Conservation (phyloP, 352 stramenopile species). For the Pythium rishiriense region DNA sequence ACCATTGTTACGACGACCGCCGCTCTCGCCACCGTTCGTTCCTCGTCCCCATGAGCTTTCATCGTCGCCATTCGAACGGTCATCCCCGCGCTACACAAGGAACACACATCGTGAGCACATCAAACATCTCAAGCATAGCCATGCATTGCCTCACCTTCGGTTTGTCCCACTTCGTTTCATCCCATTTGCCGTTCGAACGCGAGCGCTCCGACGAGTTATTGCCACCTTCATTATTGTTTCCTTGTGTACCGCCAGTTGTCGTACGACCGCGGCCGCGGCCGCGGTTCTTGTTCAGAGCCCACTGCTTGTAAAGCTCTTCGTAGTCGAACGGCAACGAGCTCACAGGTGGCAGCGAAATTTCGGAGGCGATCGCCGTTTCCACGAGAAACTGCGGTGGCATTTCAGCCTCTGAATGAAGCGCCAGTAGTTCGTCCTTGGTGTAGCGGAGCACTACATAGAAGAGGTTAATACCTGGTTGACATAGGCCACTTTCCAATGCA, state of each 20-base stretch:
- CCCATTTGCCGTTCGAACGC: conserved; percentile 50
- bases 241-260: conserved; percentile 29
- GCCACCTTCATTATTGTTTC: conserved; percentile 22
- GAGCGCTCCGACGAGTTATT: conserved; percentile 41
- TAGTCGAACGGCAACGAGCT: conserved; percentile 82
- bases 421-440: conserved; percentile 76
- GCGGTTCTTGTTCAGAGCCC: conserved; percentile 78
- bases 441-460: conserved; percentile 63
- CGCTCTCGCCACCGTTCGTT: conserved; percentile 28
- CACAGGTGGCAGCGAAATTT: conserved; percentile 68
- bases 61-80: conserved; percentile 33
- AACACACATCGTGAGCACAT: not conserved
- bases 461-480: not conserved
- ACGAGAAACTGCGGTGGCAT: conserved; percentile 52
- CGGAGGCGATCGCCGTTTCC: conserved; percentile 67
- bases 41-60: conserved; percentile 67
- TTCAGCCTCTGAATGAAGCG: conserved; percentile 60
- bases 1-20: conserved; percentile 20
- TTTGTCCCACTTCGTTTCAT: conserved; percentile 54
- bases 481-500: not conserved
- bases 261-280: conserved; percentile 71
- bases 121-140: not conserved
- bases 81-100: conserved; percentile 31
- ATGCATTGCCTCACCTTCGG: conserved; percentile 28
- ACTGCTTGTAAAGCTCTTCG: conserved; percentile 88